Percentiles rank a stretch among this genome's conserved stretches.
Conservation (phyloP, 306 rosid species). For the Sphenostylis stenocarpa region DNA sequence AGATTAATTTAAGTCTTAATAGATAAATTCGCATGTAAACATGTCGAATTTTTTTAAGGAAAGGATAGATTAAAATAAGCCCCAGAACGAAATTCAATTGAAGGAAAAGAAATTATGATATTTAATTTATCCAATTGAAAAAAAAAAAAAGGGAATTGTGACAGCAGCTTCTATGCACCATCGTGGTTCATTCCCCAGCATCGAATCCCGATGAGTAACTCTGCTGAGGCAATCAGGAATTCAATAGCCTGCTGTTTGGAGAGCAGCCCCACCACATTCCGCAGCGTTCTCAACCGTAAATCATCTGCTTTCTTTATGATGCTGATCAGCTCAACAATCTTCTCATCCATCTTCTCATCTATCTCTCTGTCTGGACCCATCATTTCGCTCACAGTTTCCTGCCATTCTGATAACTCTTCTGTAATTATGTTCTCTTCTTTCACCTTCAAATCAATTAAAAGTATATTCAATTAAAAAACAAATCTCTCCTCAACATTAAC, state of each 20-base stretch:
- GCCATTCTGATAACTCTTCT: conserved; percentile 86
- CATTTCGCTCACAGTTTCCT: conserved; percentile 65
- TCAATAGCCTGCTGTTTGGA: conserved; percentile 75
- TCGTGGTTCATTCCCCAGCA: conserved; percentile 73
- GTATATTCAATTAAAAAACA: too few relatives aligned
- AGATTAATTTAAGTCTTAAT: too few relatives aligned
- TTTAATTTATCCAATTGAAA: too few relatives aligned
- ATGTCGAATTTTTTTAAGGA: too few relatives aligned
- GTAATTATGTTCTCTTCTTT: conserved; percentile 77
- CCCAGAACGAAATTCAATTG: too few relatives aligned
- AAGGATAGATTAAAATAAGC: too few relatives aligned
- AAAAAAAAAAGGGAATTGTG: too few relatives aligned
- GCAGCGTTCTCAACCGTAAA: conserved; percentile 67
- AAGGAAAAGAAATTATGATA: too few relatives aligned
- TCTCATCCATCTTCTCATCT: conserved; percentile 32
- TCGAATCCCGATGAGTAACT: conserved; percentile 70
- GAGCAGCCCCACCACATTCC: conserved; percentile 57
- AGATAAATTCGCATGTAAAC: too few relatives aligned
- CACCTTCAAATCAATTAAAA: conserved; percentile 40
- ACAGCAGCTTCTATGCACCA: conserved; percentile 38
- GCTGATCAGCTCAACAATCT: conserved; percentile 42
- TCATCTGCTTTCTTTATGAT: conserved; percentile 71
- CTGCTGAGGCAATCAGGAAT: conserved; percentile 70
- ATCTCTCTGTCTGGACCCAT: not conserved
- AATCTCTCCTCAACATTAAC: too few relatives aligned